A percentile compares a stretch with the other conserved stretches of the same genome.
These are phyloP conservation scores for Fraxinus excelsior DNA, from an alignment of 257 asterid species.

Conservation along the genomic window DNA sequence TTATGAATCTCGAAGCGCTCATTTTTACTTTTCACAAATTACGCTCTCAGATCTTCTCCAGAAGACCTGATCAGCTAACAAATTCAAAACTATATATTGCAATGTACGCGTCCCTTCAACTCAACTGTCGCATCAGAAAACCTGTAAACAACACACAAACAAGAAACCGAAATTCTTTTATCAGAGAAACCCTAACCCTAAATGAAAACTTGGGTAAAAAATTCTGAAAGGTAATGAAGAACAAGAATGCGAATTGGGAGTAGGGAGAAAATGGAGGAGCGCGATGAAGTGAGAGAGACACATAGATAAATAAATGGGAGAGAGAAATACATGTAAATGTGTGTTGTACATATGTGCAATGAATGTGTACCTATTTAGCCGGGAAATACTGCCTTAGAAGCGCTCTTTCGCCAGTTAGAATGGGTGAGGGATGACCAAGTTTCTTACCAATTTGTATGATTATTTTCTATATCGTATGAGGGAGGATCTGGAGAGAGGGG, in stretches of 20 bases:
- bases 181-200: slow-evolving; percentile 43
- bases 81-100: background rate
- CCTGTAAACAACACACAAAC: background rate
- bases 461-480: too few species aligned
- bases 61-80: slow-evolving; percentile 34
- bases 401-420: slow-evolving; percentile 24
- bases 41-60: slow-evolving; percentile 17
- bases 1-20: slow-evolving; percentile 57
- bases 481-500: too few species aligned
- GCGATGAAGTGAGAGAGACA: slow-evolving; percentile 22
- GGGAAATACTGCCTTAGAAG: slow-evolving; percentile 52
- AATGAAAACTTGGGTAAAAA: slow-evolving; percentile 4
- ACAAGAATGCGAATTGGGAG: background rate
- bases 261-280: slow-evolving; percentile 8
- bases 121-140: slow-evolving; percentile 18
- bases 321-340: background rate
- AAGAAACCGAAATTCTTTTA: background rate
- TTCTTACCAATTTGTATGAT: too few species aligned
- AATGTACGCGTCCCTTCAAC: slow-evolving; percentile 10
- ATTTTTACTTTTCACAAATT: slow-evolving; percentile 20
- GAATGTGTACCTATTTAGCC: slow-evolving; percentile 27
- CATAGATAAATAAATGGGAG: background rate
- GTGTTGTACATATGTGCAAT: background rate
- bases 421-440: background rate
- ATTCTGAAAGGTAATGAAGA: background rate